Percentiles rank a stretch among this genome's conserved stretches.
Conservation (phyloP, 345 rosid genomes). For the Linum lewisii region DNA sequence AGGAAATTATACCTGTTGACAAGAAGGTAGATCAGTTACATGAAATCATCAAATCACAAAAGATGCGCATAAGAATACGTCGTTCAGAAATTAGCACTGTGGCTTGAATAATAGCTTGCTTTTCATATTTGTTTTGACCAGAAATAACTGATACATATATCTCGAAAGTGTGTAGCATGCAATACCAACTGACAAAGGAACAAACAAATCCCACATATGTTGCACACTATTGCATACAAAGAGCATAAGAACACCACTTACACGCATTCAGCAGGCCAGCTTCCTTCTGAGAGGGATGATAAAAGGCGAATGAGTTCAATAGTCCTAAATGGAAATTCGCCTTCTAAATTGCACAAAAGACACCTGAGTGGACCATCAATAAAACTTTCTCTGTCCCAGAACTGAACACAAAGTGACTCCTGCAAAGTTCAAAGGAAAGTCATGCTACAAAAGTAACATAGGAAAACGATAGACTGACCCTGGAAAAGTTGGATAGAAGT, state of each 20-base stretch:
- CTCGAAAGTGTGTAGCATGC: neutral
- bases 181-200: neutral
- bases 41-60: neutral
- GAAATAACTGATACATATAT: no score
- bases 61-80: neutral
- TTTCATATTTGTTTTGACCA: no score
- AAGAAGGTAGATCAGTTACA: conserved; percentile 3
- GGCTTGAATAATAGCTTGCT: no score
- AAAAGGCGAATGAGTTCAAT: conserved; percentile 61
- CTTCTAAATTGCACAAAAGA: conserved; percentile 80
- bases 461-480: conserved; percentile 9
- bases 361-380: conserved; percentile 93
- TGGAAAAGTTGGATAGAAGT: conserved; percentile 11
- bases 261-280: conserved; percentile 98
- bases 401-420: conserved; percentile 95
- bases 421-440: conserved; percentile 22
- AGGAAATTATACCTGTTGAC: conserved; percentile 74
- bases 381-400: conserved; percentile 90
- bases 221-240: neutral
- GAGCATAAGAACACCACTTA: conserved; percentile 29
- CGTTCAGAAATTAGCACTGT: no score
- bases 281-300: conserved; percentile 85
- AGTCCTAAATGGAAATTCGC: conserved; percentile 81
- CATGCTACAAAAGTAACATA: conserved; percentile 3
- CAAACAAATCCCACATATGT: neutral